Conservation (phyloP, 2,329 filamentous ascomycete species). For the Xylaria sp. region DNA sequence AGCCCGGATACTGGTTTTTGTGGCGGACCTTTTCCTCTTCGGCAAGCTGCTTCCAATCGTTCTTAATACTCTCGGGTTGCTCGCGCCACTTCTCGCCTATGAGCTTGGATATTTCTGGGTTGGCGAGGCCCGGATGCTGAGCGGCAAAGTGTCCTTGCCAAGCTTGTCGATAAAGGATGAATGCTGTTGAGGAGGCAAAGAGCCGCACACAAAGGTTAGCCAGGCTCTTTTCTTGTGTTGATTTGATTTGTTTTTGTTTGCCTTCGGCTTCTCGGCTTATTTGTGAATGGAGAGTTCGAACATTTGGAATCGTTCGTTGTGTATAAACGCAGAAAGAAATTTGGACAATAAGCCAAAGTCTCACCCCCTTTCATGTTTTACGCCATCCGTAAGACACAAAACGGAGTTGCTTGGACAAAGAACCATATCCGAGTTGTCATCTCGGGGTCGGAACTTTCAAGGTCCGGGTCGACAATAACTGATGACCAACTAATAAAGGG, state of each 20-base stretch:
- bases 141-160: constrained; percentile 84
- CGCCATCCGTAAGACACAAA: constrained; percentile 41
- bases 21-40: constrained; percentile 94
- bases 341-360: constrained; percentile 42
- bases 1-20: constrained; percentile 89
- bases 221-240: constrained; percentile 28
- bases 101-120: constrained; percentile 97
- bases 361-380: constrained; percentile 43
- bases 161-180: constrained; percentile 96
- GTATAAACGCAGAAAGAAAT: constrained; percentile 27
- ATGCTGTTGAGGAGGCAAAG: constrained; percentile 67
- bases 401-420: constrained; percentile 43
- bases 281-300: constrained; percentile 29
- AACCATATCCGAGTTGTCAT: constrained; percentile 43
- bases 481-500: constrained; percentile 4
- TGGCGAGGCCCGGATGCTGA: constrained; percentile 87
- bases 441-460: constrained; percentile 40
- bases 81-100: constrained; percentile 93
- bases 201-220: constrained; percentile 40
- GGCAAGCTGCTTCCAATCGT: constrained; percentile 87
- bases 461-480: constrained; percentile 18
- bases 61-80: constrained; percentile 77
- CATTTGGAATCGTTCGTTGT: constrained; percentile 30
- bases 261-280: constrained; percentile 27
- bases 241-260: constrained; percentile 29